Evolutionary conservation across 192 early-diverging fungal species (phyloP).

Genomic region (Coemansia sp.): DNA sequence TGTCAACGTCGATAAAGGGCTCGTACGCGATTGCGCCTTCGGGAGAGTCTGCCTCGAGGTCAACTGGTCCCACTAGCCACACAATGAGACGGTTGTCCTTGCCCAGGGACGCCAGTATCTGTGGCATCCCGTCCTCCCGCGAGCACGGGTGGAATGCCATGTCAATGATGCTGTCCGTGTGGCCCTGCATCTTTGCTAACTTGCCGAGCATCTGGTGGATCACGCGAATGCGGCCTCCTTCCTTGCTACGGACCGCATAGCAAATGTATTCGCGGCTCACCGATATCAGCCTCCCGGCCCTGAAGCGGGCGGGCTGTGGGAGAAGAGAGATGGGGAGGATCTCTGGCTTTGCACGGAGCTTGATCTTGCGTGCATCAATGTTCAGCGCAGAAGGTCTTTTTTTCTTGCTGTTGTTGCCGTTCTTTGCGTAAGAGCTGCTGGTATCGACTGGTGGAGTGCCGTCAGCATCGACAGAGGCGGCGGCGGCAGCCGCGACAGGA

Average conservation of each 20-base stretch:
- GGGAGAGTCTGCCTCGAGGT: conserved; percentile 13
- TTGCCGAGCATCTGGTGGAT: conserved; percentile 52
- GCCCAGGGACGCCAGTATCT: conserved; percentile 47
- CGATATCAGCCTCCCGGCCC: conserved; percentile 35
- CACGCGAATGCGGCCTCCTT: conserved; percentile 46
- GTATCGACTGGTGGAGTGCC: neutral
- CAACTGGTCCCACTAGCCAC: conserved; percentile 44
- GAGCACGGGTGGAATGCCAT: conserved; percentile 54
- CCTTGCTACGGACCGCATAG: conserved; percentile 52
- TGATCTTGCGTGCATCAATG: conserved; percentile 36
- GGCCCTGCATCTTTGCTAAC: conserved; percentile 46
- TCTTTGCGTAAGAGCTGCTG: neutral
- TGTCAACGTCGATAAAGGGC: conserved; percentile 49
- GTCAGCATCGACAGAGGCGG: neutral
- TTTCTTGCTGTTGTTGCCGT: conserved; percentile 12
- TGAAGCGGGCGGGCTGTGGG: conserved; percentile 42
- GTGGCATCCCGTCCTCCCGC: conserved; percentile 29
- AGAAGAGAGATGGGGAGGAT: conserved; percentile 47
- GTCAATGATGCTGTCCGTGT: conserved; percentile 45
- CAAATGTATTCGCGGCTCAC: conserved; percentile 53
- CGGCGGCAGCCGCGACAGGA: neutral
- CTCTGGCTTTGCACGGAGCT: conserved; percentile 33
- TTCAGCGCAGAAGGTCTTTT: conserved; percentile 10
- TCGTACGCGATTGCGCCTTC: conserved; percentile 47
- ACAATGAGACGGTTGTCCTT: conserved; percentile 52